Evolutionary conservation across 768 basidiomycete species (phyloP).

Genomic region (Termitomyces sp.): DNA sequence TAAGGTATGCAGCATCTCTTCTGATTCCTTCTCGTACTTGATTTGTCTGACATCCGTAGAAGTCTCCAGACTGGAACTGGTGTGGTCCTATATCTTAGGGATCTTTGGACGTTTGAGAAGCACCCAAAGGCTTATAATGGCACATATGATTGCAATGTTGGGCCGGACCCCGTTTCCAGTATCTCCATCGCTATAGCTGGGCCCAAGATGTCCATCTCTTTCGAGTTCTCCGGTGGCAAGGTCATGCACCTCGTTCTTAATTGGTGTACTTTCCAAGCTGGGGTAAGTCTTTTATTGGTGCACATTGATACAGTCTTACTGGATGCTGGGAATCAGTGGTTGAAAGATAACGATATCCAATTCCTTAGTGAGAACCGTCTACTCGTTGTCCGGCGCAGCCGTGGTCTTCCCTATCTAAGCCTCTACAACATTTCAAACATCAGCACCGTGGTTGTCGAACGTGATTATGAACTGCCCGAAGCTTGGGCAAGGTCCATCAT

Average conservation of each 20-base stretch:
- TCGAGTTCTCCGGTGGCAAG: slow-evolving; percentile 35
- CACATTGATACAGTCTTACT: neutral
- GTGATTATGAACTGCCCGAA: slow-evolving; percentile 53
- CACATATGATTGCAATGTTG: slow-evolving; percentile 36
- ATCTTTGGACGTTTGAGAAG: slow-evolving; percentile 50
- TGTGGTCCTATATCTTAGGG: slow-evolving; percentile 46
- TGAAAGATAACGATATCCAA: slow-evolving; percentile 41
- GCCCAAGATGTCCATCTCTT: slow-evolving; percentile 34
- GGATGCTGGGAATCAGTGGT: slow-evolving; percentile 30
- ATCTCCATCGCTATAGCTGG: slow-evolving; percentile 36
- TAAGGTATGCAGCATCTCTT: slow-evolving; percentile 24
- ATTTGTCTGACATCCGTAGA: neutral
- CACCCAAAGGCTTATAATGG: slow-evolving; percentile 38
- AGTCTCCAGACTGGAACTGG: slow-evolving; percentile 35
- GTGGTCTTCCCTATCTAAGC: slow-evolving; percentile 31
- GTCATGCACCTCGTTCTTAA: slow-evolving; percentile 42
- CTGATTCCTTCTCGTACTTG: neutral
- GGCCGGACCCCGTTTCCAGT: slow-evolving; percentile 27
- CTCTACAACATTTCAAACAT: slow-evolving; percentile 44
- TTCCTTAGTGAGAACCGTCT: slow-evolving; percentile 40
- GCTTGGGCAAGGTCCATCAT: slow-evolving; percentile 43
- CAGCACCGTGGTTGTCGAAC: slow-evolving; percentile 32
- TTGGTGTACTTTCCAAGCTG: slow-evolving; percentile 42
- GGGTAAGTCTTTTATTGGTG: slow-evolving; percentile 23
- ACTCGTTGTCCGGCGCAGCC: slow-evolving; percentile 33